Conservation (phyloP, 129 eudicot species). For the Flaveria sonorensis region DNA sequence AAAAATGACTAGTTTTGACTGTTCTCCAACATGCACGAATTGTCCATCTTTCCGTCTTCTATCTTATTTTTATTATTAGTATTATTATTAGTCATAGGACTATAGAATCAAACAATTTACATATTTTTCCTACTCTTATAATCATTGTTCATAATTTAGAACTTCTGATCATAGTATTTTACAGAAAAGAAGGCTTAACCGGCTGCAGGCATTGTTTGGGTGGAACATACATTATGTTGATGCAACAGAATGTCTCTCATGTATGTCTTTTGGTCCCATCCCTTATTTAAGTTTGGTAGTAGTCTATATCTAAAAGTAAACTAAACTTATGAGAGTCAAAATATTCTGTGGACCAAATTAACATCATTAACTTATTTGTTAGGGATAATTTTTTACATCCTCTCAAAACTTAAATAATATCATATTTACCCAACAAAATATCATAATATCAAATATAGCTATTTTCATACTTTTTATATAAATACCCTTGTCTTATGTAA, state of each 20-base stretch:
- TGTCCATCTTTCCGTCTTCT: background rate
- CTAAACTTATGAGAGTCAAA: background rate
- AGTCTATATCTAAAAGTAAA: background rate
- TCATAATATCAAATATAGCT: no score
- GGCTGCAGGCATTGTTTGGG: slow-evolving; percentile 74
- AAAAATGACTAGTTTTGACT: background rate
- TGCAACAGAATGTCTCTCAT: slow-evolving; percentile 67
- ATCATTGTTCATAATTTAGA: background rate
- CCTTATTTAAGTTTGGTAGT: background rate
- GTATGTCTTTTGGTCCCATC: slow-evolving; percentile 43
- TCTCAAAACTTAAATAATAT: no score
- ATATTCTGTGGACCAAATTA: background rate
- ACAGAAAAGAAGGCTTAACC: slow-evolving; percentile 79
- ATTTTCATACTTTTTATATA: no score
- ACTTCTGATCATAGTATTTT: slow-evolving; percentile 3
- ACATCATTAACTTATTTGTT: background rate
- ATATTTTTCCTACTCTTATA: slow-evolving; percentile 5
- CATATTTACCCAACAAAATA: no score
- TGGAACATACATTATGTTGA: slow-evolving; percentile 88
- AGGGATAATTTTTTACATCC: background rate
- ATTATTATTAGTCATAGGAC: background rate
- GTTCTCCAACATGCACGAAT: background rate
- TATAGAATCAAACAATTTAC: slow-evolving; percentile 3
- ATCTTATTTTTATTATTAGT: background rate
- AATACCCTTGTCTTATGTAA: no score